A percentile compares a stretch with the other conserved stretches of the same genome.
phyloP scores from a whole-genome alignment of 2,329 filamentous ascomycete species.

The Ascochyta pisi region DNA sequence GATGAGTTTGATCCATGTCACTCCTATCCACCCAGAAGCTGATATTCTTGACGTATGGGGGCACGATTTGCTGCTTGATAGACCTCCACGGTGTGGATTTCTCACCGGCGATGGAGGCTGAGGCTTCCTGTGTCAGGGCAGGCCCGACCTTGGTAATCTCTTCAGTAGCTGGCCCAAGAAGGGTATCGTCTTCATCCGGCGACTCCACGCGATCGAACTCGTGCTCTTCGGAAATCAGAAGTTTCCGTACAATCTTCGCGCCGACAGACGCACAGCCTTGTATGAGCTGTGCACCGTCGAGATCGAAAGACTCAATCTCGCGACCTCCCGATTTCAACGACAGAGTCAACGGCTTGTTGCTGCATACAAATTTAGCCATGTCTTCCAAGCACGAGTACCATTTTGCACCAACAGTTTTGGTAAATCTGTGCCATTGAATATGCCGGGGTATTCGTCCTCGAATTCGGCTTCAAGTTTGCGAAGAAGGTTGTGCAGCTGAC shows the following conservation, averaged over 20 bases:
- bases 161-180: background rate
- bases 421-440: background rate
- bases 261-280: background rate
- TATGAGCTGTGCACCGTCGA: background rate
- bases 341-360: background rate
- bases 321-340: background rate
- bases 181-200: background rate
- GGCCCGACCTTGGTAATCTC: background rate
- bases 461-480: background rate
- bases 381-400: background rate
- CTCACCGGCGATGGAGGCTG: background rate
- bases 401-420: background rate
- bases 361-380: background rate
- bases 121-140: background rate
- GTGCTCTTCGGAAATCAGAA: background rate
- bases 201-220: background rate
- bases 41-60: conserved; percentile 1
- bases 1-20: background rate
- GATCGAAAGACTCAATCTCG: background rate
- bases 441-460: background rate
- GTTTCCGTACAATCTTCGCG: background rate
- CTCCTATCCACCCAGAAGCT: background rate
- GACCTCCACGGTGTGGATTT: background rate
- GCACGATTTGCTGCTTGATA: background rate
- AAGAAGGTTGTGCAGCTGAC: background rate